These are phyloP conservation scores for Atkinsonella hypoxylon DNA, from an alignment of 2,329 filamentous ascomycete species.

Conservation along the genomic window DNA sequence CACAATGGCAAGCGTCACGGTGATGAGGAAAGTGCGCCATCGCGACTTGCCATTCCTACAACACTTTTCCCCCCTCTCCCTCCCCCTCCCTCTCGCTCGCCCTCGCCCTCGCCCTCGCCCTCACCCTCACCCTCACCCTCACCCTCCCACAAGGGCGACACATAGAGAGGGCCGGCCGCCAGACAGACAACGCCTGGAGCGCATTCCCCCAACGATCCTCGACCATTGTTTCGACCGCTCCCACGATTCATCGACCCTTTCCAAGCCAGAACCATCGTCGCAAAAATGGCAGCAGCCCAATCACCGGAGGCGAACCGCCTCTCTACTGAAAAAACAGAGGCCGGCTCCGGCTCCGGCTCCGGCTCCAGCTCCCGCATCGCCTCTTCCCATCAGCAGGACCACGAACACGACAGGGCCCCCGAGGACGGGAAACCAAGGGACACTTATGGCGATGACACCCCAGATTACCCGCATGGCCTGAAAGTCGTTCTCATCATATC, in stretches of 20 bases:
- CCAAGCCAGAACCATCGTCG: not conserved
- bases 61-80: too few relatives aligned
- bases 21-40: too few relatives aligned
- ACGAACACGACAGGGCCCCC: not conserved
- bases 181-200: too few relatives aligned
- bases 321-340: constrained; percentile 21
- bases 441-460: constrained; percentile 9
- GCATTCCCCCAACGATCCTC: too few relatives aligned
- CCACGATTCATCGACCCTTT: not conserved
- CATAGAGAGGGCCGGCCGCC: too few relatives aligned
- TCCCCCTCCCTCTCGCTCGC: too few relatives aligned
- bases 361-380: constrained; percentile 14
- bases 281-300: not conserved
- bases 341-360: constrained; percentile 17
- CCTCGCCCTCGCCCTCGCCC: too few relatives aligned
- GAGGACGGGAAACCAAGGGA: constrained; percentile 4
- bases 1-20: too few relatives aligned
- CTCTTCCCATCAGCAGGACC: not conserved
- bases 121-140: too few relatives aligned
- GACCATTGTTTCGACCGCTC: too few relatives aligned
- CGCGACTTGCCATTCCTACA: too few relatives aligned
- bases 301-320: constrained; percentile 9
- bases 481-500: constrained; percentile 29
- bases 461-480: constrained; percentile 26
- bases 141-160: too few relatives aligned